Base-by-base conservation (phyloP, 2,329 filamentous ascomycete genomes). In the Colletotrichum lindemuthianum region DNA sequence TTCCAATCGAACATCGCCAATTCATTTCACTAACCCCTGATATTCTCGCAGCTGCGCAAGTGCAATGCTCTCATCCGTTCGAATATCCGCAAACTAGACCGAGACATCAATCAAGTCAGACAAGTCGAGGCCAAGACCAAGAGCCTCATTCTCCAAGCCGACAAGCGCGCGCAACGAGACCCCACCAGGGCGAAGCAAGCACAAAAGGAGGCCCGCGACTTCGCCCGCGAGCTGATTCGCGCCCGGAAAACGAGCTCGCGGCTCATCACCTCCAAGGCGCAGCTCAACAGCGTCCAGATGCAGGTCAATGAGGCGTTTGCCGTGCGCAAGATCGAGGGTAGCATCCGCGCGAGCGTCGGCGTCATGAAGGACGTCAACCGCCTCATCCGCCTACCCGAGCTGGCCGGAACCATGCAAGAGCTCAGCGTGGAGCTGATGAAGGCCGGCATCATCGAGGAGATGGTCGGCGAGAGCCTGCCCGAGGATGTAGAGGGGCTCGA, bases 291-390 rank as follows among this genome's bases (percentile, higher is more conserved):
- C 70, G 95, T 99, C 47, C 90, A 95, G 78, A 97, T 98, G 93
- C 96, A 98, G 79, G 95, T 99, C 73, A 93, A 94, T 73, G 95
- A 98, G 81, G 94, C 96, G 2, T 98, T 98, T 77, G 92, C 93
- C 2, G 90, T 98, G 72, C 90, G 93, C 70, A 97, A 97, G 84
- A 98, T 99, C 68, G 94, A 98, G 79, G 95, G 94, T 49, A 93
- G 90, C 72, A 93, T 99, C 73, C 87, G 88, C 70, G 90, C 91
- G 45, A 92, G 90, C 71, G 94, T 95, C 8, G 91, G 92, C 48
- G 94, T 99, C 70, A 98, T 99, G 96, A 95, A 94, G 79, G 93
- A 98, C 76, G 93, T 99, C 65, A 98, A 98, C 77, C 86, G 85
- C 13, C 83, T 98, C 33, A 88, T 97, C 53, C 85, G 90, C 34